Evolutionary conservation across 352 stramenopile species (phyloP), one percentile per base, ranked within the genome.

Genomic region (Phytopythium ostracodes): DNA sequence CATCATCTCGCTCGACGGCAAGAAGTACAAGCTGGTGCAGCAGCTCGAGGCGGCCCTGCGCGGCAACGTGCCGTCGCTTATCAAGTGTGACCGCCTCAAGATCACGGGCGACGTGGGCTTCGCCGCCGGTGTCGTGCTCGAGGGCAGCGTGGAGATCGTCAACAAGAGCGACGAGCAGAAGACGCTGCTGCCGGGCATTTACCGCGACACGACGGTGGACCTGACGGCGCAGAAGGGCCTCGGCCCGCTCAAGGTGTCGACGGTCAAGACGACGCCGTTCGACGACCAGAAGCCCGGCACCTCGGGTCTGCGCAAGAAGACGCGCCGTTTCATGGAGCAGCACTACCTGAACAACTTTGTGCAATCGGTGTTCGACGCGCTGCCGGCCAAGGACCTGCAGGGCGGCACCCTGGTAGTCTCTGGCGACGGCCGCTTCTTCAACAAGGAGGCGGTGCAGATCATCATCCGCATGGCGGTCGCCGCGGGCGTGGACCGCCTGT

Each of bases 331-430:
- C 80, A 99, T 98, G 94, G 87, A 95, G 50, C 76, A 91, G 62
- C 91, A 99, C 73, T 99, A 99, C 80, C 84, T 99, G 31, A 85
- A 99, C 75, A 99, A 99, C 77, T 93, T 95, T 78, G 94, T 99
- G 35, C 96, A 99, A 79, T 76, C 89, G 47, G 96, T 96, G 4
- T 98, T 99, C 62, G 92, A 98, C 66, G 91, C 97, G 42, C 78
- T 99, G n/a, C 96, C 94, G 53, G 87, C 86, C 20, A 92, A 85
- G 44, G 91, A 99, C 67, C 61, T 99, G 27, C 89, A 94, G 25
- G 90, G 97, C 51, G 96, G 96, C 59, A 98, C 96, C 18, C 84
- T 99, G 1, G 92, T 99, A 36, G 87, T 99, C 17, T 98, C 95
- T 35, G 97, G 97, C 27, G 98, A 99, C 63, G 89, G 89, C 29